Percentiles rank a stretch among this genome's conserved stretches.
These are phyloP conservation scores for Globisporangium viniferum DNA, from an alignment of 352 stramenopile species.

Conservation along the genomic window DNA sequence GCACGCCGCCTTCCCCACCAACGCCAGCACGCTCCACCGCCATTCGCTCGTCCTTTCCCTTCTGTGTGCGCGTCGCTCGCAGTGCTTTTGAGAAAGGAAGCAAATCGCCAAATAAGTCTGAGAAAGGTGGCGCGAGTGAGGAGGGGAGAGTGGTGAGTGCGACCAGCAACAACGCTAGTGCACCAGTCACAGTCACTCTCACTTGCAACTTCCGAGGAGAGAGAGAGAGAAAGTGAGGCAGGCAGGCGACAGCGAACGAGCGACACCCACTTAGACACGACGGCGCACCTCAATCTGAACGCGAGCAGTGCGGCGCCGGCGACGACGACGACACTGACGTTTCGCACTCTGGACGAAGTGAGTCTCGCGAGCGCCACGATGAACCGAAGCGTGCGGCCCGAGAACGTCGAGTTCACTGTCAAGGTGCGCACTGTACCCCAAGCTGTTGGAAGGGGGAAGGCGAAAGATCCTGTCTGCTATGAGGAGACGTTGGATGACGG, in stretches of 20 bases:
- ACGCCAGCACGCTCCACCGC: no score
- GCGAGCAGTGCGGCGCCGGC: slow-evolving; percentile 10
- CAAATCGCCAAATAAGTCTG: not conserved
- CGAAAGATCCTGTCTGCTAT: not conserved
- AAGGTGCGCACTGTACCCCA: slow-evolving; percentile 48
- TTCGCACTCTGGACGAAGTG: slow-evolving; percentile 16
- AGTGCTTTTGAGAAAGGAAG: not conserved
- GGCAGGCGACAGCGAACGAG: not conserved
- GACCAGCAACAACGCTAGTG: not conserved
- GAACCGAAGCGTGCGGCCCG: slow-evolving; percentile 79
- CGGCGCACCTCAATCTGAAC: slow-evolving; percentile 16
- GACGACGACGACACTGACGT: slow-evolving; percentile 5
- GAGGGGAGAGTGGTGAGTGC: not conserved
- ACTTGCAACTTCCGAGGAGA: not conserved
- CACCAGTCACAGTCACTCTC: not conserved
- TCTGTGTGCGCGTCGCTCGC: not conserved
- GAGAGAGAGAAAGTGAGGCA: not conserved
- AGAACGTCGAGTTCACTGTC: slow-evolving; percentile 97
- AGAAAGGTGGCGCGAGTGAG: not conserved
- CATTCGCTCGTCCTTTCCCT: not conserved
- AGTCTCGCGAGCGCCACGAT: slow-evolving; percentile 28
- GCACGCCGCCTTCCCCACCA: no score
- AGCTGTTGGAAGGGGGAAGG: not conserved
- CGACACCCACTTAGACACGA: not conserved
- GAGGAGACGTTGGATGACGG: slow-evolving; percentile 32